Evolutionary conservation across 2,329 filamentous ascomycete genomes (phyloP).

Genomic region (Talaromyces sp.): DNA sequence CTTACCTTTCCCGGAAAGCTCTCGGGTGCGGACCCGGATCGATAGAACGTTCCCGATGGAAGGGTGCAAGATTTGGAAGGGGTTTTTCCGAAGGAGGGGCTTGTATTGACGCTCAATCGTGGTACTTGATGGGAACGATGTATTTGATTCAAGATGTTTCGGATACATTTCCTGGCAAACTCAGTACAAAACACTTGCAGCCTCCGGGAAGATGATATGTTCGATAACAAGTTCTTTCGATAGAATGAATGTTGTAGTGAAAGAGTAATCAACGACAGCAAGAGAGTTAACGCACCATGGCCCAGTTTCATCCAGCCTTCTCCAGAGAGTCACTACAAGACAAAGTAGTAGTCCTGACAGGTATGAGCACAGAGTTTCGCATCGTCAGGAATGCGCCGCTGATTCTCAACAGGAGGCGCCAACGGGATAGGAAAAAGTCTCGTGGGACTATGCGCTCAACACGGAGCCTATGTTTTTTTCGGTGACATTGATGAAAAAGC

Average conservation of each 20-base stretch:
- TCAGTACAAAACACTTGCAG: background rate
- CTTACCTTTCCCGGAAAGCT: background rate
- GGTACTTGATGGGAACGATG: background rate
- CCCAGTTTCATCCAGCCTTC: background rate
- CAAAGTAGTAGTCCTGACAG: background rate
- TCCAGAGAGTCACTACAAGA: background rate
- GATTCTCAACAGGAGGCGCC: background rate
- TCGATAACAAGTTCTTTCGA: background rate
- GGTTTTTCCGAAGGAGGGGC: background rate
- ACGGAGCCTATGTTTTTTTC: background rate
- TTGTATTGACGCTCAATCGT: background rate
- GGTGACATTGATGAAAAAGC: background rate
- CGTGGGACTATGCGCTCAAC: background rate
- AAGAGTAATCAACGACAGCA: background rate
- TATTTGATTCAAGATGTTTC: background rate
- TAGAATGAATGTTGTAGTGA: background rate
- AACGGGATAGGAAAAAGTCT: background rate
- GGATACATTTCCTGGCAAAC: background rate
- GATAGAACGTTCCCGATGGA: background rate
- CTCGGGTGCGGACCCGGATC: background rate
- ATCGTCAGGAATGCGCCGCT: too few species aligned
- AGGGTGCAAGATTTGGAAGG: background rate
- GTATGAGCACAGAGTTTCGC: background rate
- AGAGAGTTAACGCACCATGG: background rate
- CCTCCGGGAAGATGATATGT: background rate